phyloP scores from a whole-genome alignment of 202 grass and related monocot genomes.

The Schoenoplectus triqueter region DNA sequence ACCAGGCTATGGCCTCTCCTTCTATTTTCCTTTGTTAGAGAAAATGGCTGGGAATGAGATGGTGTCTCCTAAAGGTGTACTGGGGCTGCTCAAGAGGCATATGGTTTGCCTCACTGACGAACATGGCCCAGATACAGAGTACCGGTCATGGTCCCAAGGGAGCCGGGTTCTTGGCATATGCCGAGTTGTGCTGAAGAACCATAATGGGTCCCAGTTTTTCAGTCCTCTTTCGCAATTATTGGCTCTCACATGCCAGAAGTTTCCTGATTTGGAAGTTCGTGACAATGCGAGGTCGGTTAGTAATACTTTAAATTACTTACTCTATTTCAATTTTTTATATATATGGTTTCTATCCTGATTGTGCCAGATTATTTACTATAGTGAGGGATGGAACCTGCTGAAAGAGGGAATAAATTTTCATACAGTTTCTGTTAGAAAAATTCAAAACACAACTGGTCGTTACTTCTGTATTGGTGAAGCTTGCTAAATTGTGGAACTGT shows the following conservation, averaged over 20 bases:
- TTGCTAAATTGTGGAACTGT: background rate
- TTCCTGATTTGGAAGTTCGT: constrained; percentile 89
- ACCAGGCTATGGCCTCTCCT: constrained; percentile 61
- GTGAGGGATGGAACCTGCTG: background rate
- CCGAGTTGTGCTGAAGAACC: constrained; percentile 72
- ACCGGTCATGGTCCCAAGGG: constrained; percentile 86
- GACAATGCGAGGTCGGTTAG: constrained; percentile 81
- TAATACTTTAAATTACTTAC: background rate
- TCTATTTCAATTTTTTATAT: constrained; percentile 14
- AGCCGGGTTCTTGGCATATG: constrained; percentile 86
- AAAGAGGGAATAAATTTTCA: background rate
- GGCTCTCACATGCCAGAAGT: constrained; percentile 62
- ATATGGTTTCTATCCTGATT: background rate
- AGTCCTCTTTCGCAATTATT: constrained; percentile 66
- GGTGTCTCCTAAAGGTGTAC: constrained; percentile 66
- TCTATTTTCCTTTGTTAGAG: constrained; percentile 87
- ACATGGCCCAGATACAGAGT: constrained; percentile 62
- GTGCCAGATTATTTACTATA: background rate
- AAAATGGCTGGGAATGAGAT: constrained; percentile 73
- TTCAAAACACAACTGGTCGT: background rate
- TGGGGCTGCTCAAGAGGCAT: constrained; percentile 79
- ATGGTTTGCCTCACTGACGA: constrained; percentile 72
- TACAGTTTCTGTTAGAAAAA: background rate
- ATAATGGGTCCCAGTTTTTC: constrained; percentile 76
- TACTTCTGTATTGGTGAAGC: background rate